Base-by-base conservation (phyloP, 352 stramenopile species). In the Blastocystis sp. region DNA sequence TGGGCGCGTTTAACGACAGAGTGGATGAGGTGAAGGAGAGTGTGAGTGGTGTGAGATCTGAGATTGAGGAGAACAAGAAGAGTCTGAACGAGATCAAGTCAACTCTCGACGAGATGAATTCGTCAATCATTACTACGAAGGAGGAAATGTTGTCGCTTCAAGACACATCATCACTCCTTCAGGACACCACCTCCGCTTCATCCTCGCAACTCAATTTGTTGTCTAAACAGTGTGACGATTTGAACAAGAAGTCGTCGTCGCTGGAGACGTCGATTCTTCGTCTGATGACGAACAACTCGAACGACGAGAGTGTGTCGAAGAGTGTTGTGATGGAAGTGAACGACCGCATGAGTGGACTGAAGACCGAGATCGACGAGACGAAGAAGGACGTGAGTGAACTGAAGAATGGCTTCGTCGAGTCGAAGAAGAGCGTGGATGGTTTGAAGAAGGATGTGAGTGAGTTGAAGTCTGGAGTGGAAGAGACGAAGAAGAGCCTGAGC, bases 401-500 rank as follows among this genome's bases (percentile, higher is more conserved):
- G n/a, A 77, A 60, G 26, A 24, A 55, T 6, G 33, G 35, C n/a
- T 9, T 77, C 2, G 33, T 59, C 31, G 29, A 51, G 16, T 6
- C 55, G 26, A 77, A 55, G 66, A 45, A 77, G 37, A 16, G 50
- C 9, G 6, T 77, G 66, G 50, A 77, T 55, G 26, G 29, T 4
- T 1, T 77, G 33, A 77, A 77, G 66, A 60, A 41, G 62, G 6
- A 70, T 9, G 13, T 62, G 26, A 61, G 37, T 16, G 45, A 41
- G 35, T 12, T 37, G 26, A 60, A 80, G 26, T 26, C 19, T 16
- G 66, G 50, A 31, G 24, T 51, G 2, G 45, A 37, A 24, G 66
- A 31, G 37, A 77, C 4, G 2, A 77, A 77, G 45, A 41, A 77
- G 37, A 55, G 45, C 29, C 3, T 77, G 66, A 77, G 33, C 1